These are phyloP conservation scores for Mollisiaceae sp. DNA, from an alignment of 2,329 filamentous ascomycete genomes.

Conservation along the genomic window DNA sequence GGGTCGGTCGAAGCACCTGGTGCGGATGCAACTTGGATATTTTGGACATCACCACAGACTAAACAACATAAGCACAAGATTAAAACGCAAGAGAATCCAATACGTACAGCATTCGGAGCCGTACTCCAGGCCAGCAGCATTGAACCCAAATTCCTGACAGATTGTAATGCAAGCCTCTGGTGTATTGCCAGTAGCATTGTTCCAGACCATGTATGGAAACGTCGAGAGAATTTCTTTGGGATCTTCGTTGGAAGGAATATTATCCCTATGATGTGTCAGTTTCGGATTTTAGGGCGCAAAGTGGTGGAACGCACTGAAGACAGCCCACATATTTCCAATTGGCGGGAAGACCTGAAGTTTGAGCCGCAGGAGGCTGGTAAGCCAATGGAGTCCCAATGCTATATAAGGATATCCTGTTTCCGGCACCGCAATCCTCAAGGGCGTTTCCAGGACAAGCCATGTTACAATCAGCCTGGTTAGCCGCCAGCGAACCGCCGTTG, in stretches of 20 bases:
- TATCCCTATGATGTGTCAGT: slow-evolving; percentile 41
- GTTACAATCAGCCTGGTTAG: slow-evolving; percentile 45
- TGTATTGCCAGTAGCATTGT: slow-evolving; percentile 24
- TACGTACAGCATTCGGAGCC: slow-evolving; percentile 48
- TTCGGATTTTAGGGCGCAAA: background rate
- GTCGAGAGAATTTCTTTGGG: slow-evolving; percentile 26
- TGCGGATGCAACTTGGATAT: slow-evolving; percentile 30
- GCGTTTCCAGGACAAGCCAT: slow-evolving; percentile 35
- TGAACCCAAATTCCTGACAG: slow-evolving; percentile 36
- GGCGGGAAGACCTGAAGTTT: slow-evolving; percentile 29
- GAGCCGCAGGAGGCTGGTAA: slow-evolving; percentile 46
- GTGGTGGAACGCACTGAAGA: slow-evolving; percentile 38
- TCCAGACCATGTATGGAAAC: slow-evolving; percentile 35
- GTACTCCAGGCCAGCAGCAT: slow-evolving; percentile 38
- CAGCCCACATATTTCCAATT: slow-evolving; percentile 34
- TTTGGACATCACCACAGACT: slow-evolving; percentile 36
- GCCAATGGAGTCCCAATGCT: slow-evolving; percentile 27
- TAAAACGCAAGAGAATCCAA: background rate
- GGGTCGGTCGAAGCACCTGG: slow-evolving; percentile 27
- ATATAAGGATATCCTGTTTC: slow-evolving; percentile 34
- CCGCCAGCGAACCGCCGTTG: slow-evolving; percentile 32
- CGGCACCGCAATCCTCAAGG: slow-evolving; percentile 42
- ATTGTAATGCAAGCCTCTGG: slow-evolving; percentile 31
- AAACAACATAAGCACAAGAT: background rate
- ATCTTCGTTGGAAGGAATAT: slow-evolving; percentile 62